Conservation (phyloP, 2,329 filamentous ascomycete genomes). For the Lasiodiplodia citricola region DNA sequence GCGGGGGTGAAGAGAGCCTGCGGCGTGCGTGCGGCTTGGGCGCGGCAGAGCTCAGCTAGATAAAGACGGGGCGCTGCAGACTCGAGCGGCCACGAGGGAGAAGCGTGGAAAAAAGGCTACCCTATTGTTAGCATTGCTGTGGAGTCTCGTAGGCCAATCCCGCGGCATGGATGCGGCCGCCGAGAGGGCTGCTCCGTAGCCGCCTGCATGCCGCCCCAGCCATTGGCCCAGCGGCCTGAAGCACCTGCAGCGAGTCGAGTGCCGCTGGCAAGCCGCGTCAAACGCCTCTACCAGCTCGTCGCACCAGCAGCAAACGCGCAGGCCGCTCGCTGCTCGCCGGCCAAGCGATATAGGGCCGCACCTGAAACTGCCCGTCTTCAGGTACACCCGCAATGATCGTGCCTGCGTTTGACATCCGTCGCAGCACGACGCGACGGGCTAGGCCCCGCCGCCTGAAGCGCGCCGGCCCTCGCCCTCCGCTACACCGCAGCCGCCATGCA, state of each 20-base stretch:
- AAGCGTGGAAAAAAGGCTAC: constrained; percentile 14
- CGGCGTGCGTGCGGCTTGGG: neutral
- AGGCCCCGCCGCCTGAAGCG: constrained; percentile 21
- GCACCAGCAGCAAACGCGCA: constrained; percentile 9
- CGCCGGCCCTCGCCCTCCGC: neutral
- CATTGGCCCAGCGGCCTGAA: constrained; percentile 19
- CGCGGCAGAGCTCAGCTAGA: constrained; percentile 18
- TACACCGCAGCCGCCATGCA: constrained; percentile 9
- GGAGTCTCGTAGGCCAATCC: constrained; percentile 24
- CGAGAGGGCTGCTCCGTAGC: constrained; percentile 21
- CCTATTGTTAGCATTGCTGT: constrained; percentile 26
- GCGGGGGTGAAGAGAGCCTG: neutral
- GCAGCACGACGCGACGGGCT: constrained; percentile 19
- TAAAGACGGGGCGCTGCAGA: constrained; percentile 20
- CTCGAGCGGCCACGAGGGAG: constrained; percentile 16
- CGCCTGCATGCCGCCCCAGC: constrained; percentile 3
- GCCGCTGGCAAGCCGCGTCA: constrained; percentile 13
- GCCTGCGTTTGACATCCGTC: constrained; percentile 25
- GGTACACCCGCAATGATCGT: constrained; percentile 11
- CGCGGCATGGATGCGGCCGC: constrained; percentile 20
- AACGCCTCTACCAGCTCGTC: constrained; percentile 9
- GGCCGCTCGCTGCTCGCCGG: constrained; percentile 1
- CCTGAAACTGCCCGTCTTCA: constrained; percentile 22
- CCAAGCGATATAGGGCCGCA: constrained; percentile 18
- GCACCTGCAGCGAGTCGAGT: constrained; percentile 16